Evolutionary conservation across 1,284 basidiomycete species (phyloP).

Genomic region (Cutaneotrichosporon sp.): DNA sequence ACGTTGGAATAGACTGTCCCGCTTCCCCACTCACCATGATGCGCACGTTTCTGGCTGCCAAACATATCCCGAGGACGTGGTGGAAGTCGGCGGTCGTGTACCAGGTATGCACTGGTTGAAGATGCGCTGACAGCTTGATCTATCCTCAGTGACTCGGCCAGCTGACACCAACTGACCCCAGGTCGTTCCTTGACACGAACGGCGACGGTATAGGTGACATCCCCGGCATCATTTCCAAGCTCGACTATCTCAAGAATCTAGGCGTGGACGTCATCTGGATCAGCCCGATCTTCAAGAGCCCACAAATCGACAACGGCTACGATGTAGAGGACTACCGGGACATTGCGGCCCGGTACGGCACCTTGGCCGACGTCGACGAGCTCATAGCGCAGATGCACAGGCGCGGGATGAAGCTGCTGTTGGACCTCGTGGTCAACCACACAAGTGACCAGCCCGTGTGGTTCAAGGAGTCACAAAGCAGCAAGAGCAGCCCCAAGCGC

Average conservation of each 20-base stretch:
- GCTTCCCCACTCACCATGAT: neutral
- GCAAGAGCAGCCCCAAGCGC: conserved; percentile 52
- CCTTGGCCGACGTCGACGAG: conserved; percentile 53
- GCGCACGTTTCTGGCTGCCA: neutral
- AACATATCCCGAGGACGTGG: conserved; percentile 51
- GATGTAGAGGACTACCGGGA: conserved; percentile 53
- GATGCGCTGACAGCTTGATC: neutral
- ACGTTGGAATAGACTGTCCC: neutral
- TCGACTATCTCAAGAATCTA: conserved; percentile 55
- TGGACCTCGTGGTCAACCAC: conserved; percentile 57
- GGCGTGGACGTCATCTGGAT: conserved; percentile 56
- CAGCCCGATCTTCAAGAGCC: conserved; percentile 43
- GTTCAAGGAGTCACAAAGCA: conserved; percentile 57
- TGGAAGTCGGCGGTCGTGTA: conserved; percentile 68
- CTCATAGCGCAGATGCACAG: conserved; percentile 48
- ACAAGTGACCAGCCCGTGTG: conserved; percentile 44
- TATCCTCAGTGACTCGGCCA: conserved; percentile 5
- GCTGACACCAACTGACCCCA: neutral
- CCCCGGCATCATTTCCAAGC: conserved; percentile 51
- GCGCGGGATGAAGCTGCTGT: conserved; percentile 52
- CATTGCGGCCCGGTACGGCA: conserved; percentile 54
- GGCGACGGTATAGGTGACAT: conserved; percentile 54
- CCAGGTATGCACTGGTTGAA: conserved; percentile 49
- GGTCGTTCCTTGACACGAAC: conserved; percentile 35
- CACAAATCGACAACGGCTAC: conserved; percentile 48